phyloP scores from a whole-genome alignment of 805 yeast species.

The Martiniozyma abietophila region DNA sequence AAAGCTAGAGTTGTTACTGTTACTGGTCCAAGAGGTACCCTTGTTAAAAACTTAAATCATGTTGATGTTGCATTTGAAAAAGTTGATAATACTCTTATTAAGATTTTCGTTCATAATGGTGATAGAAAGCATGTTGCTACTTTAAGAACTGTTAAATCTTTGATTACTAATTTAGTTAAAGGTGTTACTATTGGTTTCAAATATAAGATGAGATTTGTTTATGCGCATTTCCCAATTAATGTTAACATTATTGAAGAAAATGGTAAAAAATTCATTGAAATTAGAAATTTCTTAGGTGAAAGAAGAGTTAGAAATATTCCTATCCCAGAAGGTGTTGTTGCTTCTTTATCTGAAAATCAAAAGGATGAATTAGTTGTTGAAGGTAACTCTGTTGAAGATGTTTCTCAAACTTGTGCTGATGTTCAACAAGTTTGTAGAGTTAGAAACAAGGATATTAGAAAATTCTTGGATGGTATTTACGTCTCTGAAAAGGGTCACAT shows the following conservation, averaged over 20 bases:
- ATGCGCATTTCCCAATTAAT: constrained; percentile 99
- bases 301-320: constrained; percentile 87
- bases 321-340: constrained; percentile 82
- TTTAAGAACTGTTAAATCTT: constrained; percentile 95
- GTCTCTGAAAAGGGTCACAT: constrained; percentile 92
- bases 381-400: constrained; percentile 96
- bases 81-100: constrained; percentile 61
- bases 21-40: constrained; percentile 95
- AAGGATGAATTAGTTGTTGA: constrained; percentile 90
- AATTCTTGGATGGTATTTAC: constrained; percentile 99
- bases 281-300: constrained; percentile 99
- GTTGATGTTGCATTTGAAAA: constrained; percentile 89
- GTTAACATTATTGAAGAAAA: constrained; percentile 83
- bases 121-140: constrained; percentile 99
- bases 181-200: constrained; percentile 99
- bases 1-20: constrained; percentile 86
- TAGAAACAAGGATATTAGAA: constrained; percentile 99
- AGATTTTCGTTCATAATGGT: constrained; percentile 94
- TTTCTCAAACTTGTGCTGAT: constrained; percentile 97
- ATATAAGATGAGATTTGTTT: constrained; percentile 99
- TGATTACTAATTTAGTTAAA: constrained; percentile 85
- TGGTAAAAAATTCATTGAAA: constrained; percentile 70
- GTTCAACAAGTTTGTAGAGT: constrained; percentile 97
- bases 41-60: constrained; percentile 86
- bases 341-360: constrained; percentile 70